These are phyloP conservation scores for Canavalia ensiformis DNA, from an alignment of 306 rosid species.

Conservation along the genomic window DNA sequence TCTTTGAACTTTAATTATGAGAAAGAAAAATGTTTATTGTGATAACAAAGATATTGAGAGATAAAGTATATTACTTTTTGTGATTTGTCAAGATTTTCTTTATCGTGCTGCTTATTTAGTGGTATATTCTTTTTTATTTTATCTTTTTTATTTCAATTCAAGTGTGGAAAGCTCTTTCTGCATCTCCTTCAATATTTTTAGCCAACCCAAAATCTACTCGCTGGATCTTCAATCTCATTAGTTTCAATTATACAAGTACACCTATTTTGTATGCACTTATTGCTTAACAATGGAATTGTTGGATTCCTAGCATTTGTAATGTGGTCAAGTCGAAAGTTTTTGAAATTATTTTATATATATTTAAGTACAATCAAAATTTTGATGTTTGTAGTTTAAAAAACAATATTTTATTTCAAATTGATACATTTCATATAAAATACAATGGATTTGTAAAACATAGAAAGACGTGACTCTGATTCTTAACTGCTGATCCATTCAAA, in stretches of 20 bases:
- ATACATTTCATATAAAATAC: no score
- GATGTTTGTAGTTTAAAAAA: no score
- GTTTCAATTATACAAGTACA: constrained; percentile 89
- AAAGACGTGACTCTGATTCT: no score
- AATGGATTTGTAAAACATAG: no score
- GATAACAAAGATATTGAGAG: background rate
- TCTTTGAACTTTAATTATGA: constrained; percentile 17
- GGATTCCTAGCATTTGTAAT: no score
- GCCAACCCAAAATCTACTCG: constrained; percentile 79
- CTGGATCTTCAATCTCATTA: constrained; percentile 86
- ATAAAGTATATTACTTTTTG: background rate
- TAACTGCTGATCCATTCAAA: no score
- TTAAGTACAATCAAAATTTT: no score
- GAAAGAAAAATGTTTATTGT: no score
- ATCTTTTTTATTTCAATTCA: constrained; percentile 46
- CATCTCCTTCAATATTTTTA: constrained; percentile 16
- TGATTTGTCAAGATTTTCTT: constrained; percentile 20
- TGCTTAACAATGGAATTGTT: no score
- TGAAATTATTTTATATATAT: no score
- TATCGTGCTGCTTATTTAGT: constrained; percentile 5
- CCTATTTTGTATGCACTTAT: background rate
- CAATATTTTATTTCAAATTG: no score
- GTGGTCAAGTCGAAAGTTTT: no score
- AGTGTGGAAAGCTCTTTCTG: constrained; percentile 82
- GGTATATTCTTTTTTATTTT: background rate